Evolutionary conservation across 2,329 filamentous ascomycete species (phyloP), one percentile per base, ranked within the genome.

Genomic region (Diplocarpon mali): DNA sequence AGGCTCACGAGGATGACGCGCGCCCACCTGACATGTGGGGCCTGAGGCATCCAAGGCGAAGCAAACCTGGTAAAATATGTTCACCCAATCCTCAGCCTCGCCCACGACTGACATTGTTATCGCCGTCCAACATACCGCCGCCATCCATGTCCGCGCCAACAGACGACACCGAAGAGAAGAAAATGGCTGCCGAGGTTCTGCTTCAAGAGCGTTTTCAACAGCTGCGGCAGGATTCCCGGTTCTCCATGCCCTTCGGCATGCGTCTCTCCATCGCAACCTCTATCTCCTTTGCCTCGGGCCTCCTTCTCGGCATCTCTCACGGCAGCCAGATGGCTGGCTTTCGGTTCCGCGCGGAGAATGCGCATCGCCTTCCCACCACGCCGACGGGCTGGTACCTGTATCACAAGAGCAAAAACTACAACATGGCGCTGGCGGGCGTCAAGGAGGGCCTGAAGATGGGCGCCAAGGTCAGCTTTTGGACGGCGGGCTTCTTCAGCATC

Each of bases 381-480:
- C 80, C 85, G 20, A 78, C 80, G 2, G 90, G 88, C 14, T 98
- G 92, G 92, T 98, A 90, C 62, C 76, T 96, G n/a, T 98, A 98
- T 65, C 90, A 96, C 70, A 95, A 95, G 67, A 86, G 80, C 62
- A 96, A 96, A 66, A 96, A 95, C 65, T 96, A 98, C 68, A 79
- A 87, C 57, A 75, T 83, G 41, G 80, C 85, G 57, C 73, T 83
- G 16, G 85, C 83, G 5, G 90, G 84, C 0, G 68, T 93, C 14
- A 77, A 77, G 42, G 87, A 94, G 58, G 92, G 87, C 0, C 56
- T 86, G 40, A 79, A 75, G 53, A 85, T 92, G 72, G 88, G 83
- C 1, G 62, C 68, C 28, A 79, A 75, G 54, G 71, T 93, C 5
- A 76, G 77, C 4, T 68, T 83, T 37, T 89, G 89, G 75, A 84